Base-by-base conservation (phyloP, 2,329 filamentous ascomycete genomes). In the Escovopsis weberi region DNA sequence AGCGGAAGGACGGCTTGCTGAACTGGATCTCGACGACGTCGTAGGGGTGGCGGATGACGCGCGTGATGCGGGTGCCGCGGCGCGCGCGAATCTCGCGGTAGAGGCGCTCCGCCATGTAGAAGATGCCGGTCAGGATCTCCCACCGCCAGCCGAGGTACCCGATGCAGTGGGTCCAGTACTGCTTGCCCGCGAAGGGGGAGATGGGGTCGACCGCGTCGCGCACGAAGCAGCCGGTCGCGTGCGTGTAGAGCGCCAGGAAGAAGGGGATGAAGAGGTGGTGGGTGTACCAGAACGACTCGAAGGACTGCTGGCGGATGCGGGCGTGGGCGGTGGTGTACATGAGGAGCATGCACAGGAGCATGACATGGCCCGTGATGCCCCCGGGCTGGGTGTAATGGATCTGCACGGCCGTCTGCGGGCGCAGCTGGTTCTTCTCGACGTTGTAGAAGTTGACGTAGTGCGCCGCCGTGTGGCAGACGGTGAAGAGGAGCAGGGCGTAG, bases 391-490 rank as follows among this genome's bases (percentile, higher is more conserved):
- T 74, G 60, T 94, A 98, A 62, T 96, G 91, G 49, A 96, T 94
- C 56, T 96, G 73, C 6, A 96, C 64, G 4, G 91, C 91, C 4
- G 78, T 77, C 38, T 84, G 74, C 2, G 82, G 80, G 41, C 91
- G 80, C 42, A 95, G 74, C 59, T 95, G 86, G 0, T 72, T 76
- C 53, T 78, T 75, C 62, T 98, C 91, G 48, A 98, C 84, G 55
- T 94, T 95, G 72, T 80, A 96, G 67, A 98, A 98, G 68, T 98
- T 98, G 69, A 96, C 85, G 55, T 98, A 98, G 64, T 98, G 91
- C 40, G 78, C 78, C 12, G 71, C 58, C 1, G 80, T 82, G 61
- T 98, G 91, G 26, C 85, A 62, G 40, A 79, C 72, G 26, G 81
- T 84, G 62, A 88, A 98, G 43, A 94, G 58, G 3, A 96, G 70